Conservation (phyloP, 352 stramenopile species). For the Phytophthora nicotianae region DNA sequence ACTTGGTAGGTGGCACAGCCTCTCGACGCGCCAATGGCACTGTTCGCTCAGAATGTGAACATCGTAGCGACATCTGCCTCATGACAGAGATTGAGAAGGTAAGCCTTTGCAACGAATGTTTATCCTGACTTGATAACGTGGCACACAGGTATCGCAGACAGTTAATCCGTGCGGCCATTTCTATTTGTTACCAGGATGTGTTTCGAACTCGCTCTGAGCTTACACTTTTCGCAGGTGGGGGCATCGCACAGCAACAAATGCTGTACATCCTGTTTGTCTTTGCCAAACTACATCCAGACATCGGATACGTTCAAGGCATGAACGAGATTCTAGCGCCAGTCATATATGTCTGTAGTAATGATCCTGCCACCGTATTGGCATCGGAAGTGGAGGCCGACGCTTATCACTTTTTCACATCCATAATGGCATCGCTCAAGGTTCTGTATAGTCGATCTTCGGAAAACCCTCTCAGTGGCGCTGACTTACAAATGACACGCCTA, state of each 20-base stretch:
- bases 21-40: conserved; percentile 16
- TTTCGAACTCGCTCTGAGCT: conserved; percentile 62
- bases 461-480: conserved; percentile 51
- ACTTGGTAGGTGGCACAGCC: conserved; percentile 37
- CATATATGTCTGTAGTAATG: conserved; percentile 63
- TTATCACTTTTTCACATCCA: conserved; percentile 55
- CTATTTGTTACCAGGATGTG: conserved; percentile 44
- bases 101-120: not conserved
- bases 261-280: conserved; percentile 77
- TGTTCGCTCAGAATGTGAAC: conserved; percentile 21
- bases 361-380: conserved; percentile 39
- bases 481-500: conserved; percentile 58
- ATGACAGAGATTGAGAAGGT: conserved; percentile 76
- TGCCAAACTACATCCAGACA: conserved; percentile 73
- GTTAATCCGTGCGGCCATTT: too few species aligned
- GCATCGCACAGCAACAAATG: conserved; percentile 71
- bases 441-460: conserved; percentile 48
- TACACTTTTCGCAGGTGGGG: conserved; percentile 50
- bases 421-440: conserved; percentile 54
- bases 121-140: not conserved
- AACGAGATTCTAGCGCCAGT: conserved; percentile 93
- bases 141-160: not conserved
- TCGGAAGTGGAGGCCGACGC: conserved; percentile 55
- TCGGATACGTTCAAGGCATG: conserved; percentile 96
- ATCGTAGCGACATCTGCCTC: conserved; percentile 41